phyloP scores from a whole-genome alignment of 169 alveolate genomes.

The Eimeria acervulina region DNA sequence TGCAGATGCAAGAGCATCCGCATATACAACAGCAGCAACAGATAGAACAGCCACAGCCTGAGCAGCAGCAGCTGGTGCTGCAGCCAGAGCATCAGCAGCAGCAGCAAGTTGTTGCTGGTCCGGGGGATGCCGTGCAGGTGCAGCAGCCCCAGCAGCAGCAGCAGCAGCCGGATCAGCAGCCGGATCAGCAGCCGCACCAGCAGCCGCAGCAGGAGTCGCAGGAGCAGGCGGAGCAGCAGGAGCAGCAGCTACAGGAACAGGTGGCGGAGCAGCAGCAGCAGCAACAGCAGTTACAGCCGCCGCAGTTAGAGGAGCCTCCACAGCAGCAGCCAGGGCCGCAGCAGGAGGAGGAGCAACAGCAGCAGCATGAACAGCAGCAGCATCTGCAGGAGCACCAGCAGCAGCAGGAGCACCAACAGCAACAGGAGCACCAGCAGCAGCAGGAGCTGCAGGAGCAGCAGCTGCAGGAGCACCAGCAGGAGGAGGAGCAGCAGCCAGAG shows the following conservation, averaged over 20 bases:
- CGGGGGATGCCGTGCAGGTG: background rate
- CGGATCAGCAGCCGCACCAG: too few species aligned
- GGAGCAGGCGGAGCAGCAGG: background rate
- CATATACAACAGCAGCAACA: background rate
- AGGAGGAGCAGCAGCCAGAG: background rate
- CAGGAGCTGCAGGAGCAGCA: constrained; percentile 3
- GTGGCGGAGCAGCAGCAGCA: constrained; percentile 15
- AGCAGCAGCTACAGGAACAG: background rate
- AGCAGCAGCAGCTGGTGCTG: too few species aligned
- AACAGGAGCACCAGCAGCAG: background rate
- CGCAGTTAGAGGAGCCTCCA: background rate
- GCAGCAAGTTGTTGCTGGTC: too few species aligned
- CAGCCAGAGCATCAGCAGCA: background rate
- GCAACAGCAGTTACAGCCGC: background rate
- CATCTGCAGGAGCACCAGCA: background rate
- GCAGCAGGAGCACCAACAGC: background rate
- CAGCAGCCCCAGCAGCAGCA: background rate
- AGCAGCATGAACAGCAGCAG: too few species aligned
- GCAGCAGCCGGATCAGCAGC: too few species aligned
- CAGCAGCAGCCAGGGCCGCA: constrained; percentile 14
- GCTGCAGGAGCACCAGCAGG: constrained; percentile 4
- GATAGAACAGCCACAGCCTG: too few species aligned
- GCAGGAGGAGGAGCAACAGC: background rate
- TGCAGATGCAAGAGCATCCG: background rate
- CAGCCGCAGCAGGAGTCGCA: too few species aligned